Percentiles rank a stretch among this genome's conserved stretches.
These are phyloP conservation scores for Pleochaeta shiraiana DNA, from an alignment of 2,329 filamentous ascomycete genomes.

Conservation along the genomic window DNA sequence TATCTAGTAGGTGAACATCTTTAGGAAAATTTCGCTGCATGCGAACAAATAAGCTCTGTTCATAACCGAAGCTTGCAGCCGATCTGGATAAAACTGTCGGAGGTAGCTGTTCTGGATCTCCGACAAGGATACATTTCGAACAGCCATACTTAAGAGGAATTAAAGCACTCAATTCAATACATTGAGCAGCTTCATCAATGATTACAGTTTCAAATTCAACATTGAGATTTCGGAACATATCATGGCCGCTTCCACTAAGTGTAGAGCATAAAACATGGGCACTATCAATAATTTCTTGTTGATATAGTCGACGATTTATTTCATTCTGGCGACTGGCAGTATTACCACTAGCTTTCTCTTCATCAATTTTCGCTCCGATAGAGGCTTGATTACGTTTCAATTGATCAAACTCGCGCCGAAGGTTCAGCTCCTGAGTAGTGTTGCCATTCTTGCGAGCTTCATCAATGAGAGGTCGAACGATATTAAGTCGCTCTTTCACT, in stretches of 20 bases:
- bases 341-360: constrained; percentile 67
- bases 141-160: constrained; percentile 97
- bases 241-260: constrained; percentile 84
- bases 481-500: constrained; percentile 53
- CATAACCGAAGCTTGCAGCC: constrained; percentile 80
- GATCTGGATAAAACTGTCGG: constrained; percentile 91
- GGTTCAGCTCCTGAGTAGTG: constrained; percentile 24
- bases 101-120: constrained; percentile 91
- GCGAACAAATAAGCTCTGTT: constrained; percentile 93
- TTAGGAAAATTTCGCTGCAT: constrained; percentile 88
- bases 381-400: constrained; percentile 55
- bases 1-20: constrained; percentile 86
- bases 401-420: constrained; percentile 58
- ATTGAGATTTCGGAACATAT: constrained; percentile 86
- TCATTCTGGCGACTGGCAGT: constrained; percentile 66
- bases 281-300: constrained; percentile 76
- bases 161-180: constrained; percentile 86
- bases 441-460: constrained; percentile 36
- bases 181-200: constrained; percentile 96
- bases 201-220: constrained; percentile 98
- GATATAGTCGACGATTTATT: constrained; percentile 59
- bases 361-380: constrained; percentile 69
- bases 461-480: constrained; percentile 50
- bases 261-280: constrained; percentile 91
- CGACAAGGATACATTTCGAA: constrained; percentile 89